phyloP scores from a whole-genome alignment of 352 stramenopile species.

The Phytophthora megakarya region DNA sequence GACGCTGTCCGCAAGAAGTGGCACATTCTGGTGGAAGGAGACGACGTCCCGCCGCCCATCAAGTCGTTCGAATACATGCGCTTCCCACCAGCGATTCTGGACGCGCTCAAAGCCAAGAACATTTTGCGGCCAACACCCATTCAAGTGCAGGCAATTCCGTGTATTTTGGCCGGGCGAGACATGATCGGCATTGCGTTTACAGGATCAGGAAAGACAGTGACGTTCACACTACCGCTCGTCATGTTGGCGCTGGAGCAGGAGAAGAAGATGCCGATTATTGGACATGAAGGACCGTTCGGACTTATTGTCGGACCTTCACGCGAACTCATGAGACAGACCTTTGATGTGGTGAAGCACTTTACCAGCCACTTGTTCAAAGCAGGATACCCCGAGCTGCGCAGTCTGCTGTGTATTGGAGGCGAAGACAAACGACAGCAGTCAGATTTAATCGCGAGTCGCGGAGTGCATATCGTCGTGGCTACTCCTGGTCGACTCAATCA shows the following conservation, averaged over 20 bases:
- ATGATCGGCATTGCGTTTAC: conserved; percentile 99
- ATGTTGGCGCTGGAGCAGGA: conserved; percentile 98
- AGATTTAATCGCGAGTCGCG: conserved; percentile 79
- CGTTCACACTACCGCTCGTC: conserved; percentile 97
- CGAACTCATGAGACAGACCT: conserved; percentile 98
- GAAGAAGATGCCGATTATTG: conserved; percentile 92
- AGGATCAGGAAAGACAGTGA: conserved; percentile 98
- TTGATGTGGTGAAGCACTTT: conserved; percentile 96
- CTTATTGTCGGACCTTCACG: conserved; percentile 97
- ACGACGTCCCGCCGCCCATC: conserved; percentile 95
- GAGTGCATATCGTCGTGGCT: conserved; percentile 97
- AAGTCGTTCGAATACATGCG: conserved; percentile 98
- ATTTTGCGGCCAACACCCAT: conserved; percentile 98
- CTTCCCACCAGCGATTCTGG: conserved; percentile 93
- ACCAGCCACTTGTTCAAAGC: conserved; percentile 74
- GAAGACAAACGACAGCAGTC: conserved; percentile 94
- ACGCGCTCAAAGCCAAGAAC: conserved; percentile 94
- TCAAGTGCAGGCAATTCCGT: conserved; percentile 98
- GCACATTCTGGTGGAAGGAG: conserved; percentile 97
- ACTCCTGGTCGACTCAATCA: conserved; percentile 97
- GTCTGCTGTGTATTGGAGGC: conserved; percentile 96
- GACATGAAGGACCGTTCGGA: conserved; percentile 96
- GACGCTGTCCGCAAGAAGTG: conserved; percentile 96
- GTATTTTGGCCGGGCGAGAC: conserved; percentile 95
- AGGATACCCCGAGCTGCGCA: conserved; percentile 86